Evolutionary conservation across 352 stramenopile genomes (phyloP).

Genomic region (Phytophthora tubulina): DNA sequence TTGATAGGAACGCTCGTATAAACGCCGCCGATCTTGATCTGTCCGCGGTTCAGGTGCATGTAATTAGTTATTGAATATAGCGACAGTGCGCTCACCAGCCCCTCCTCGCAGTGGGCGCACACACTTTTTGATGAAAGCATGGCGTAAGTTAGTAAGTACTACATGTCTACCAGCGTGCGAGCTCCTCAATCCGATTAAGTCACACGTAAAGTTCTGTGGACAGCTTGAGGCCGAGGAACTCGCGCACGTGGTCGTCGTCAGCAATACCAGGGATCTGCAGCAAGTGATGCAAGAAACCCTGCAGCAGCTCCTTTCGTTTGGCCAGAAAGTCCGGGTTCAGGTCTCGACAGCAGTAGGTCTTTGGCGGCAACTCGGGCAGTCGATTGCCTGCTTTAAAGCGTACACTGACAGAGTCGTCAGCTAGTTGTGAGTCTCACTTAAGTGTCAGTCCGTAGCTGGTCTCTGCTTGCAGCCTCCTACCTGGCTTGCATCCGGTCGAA

Average conservation of each 20-base stretch:
- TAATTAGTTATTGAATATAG: constrained; percentile 43
- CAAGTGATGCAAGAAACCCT: constrained; percentile 67
- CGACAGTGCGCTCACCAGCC: constrained; percentile 19
- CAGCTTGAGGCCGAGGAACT: constrained; percentile 73
- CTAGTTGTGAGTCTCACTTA: background rate
- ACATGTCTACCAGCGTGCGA: background rate
- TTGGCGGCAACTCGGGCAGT: constrained; percentile 65
- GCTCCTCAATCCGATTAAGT: background rate
- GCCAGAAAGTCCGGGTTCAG: constrained; percentile 76
- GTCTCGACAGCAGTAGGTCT: constrained; percentile 79
- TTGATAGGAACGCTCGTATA: constrained; percentile 22
- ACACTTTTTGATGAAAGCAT: constrained; percentile 34
- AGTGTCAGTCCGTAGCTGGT: background rate
- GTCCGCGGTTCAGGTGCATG: constrained; percentile 17
- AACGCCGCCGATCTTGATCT: constrained; percentile 15
- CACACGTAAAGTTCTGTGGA: constrained; percentile 74
- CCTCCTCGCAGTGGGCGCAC: constrained; percentile 7
- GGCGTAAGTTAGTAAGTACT: constrained; percentile 11
- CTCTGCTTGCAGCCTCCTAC: constrained; percentile 31
- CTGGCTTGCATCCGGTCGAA: constrained; percentile 65
- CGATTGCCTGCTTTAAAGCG: constrained; percentile 53
- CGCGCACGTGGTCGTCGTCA: constrained; percentile 59
- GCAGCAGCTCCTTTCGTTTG: constrained; percentile 60
- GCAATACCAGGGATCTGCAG: constrained; percentile 71
- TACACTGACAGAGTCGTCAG: constrained; percentile 47